Base-by-base conservation (phyloP, 2,329 filamentous ascomycete species). In the Colletotrichum scovillei region DNA sequence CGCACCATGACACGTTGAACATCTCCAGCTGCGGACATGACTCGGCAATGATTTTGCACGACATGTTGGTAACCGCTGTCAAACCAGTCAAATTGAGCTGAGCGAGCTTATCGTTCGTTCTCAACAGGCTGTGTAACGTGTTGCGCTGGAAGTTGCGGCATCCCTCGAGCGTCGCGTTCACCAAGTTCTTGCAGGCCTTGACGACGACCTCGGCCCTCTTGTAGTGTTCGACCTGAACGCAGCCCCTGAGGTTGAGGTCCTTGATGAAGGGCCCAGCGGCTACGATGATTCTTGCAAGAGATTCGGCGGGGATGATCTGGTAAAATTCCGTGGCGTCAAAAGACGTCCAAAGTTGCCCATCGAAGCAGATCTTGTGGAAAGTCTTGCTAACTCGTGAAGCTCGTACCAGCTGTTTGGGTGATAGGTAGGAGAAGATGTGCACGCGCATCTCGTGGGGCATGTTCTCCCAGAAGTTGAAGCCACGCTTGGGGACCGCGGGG, bases 1-100 rank as follows among this genome's bases (percentile, higher is more conserved):
- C 92, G 84, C 97, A 99, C 95, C 96, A 98, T 0, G 95, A 97
- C 24, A 98, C 90, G 78, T 98, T 97, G 76, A 98, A 88, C 68
- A 90, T 88, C 81, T 97, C 92, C n/a, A 99, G 86, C 62, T 92
- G 91, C 1, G 92, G 91, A 78, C 96, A 98, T 52, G 92, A 92
- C 66, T 93, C 88, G 0, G 94, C 92, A 73, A 99, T 93, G 73
- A 97, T 94, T 79, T 92, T 94, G 90, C 97, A 95, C 0, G 94
- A 94, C 26, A 90, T 90, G 80, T 98, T 97, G 35, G 92, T 95
- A 16, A 95, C 93, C 14, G 92, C 92, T 2, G 91, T 86, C 74
- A 98, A 87, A 0, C 95, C 95, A 1, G 94, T 94, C 49, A 99
- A 85, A 78, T 98, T 98, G 77, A 98, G 88, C 78, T 95, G 92